Evolutionary conservation across 768 basidiomycete genomes (phyloP).

Genomic region (Pholiota conissans): DNA sequence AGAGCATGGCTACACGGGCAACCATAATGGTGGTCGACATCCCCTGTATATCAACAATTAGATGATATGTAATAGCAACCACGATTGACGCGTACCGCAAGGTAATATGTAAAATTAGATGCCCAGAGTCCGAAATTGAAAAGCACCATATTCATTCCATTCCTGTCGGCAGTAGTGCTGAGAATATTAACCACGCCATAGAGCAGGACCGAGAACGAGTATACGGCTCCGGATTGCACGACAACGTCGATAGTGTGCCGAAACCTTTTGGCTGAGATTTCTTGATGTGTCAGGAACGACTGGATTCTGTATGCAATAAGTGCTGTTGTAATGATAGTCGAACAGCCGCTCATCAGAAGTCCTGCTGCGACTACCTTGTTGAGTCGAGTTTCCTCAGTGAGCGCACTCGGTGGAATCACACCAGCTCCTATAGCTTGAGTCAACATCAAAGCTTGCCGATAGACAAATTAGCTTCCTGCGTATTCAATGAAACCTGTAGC

Average conservation of each 20-base stretch:
- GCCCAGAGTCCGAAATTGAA: background rate
- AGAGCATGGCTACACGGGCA: no score
- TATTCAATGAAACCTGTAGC: no score
- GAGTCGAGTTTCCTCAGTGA: no score
- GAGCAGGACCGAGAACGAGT: background rate
- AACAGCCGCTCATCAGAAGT: background rate
- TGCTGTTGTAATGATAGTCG: background rate
- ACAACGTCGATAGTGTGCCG: background rate
- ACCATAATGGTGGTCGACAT: no score
- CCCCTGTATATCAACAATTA: no score
- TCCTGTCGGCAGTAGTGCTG: background rate
- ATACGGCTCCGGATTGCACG: background rate
- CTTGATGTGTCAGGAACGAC: background rate
- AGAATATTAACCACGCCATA: background rate
- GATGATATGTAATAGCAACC: no score
- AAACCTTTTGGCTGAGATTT: background rate
- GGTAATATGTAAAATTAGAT: background rate
- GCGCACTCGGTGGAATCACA: background rate
- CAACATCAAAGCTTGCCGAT: no score
- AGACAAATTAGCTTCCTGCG: no score
- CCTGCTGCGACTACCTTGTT: background rate
- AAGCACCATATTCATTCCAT: background rate
- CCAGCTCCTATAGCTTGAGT: background rate
- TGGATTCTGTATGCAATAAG: background rate
- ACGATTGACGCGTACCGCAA: background rate